These are phyloP conservation scores for Naematelia encephala DNA, from an alignment of 768 basidiomycete species.

Conservation along the genomic window DNA sequence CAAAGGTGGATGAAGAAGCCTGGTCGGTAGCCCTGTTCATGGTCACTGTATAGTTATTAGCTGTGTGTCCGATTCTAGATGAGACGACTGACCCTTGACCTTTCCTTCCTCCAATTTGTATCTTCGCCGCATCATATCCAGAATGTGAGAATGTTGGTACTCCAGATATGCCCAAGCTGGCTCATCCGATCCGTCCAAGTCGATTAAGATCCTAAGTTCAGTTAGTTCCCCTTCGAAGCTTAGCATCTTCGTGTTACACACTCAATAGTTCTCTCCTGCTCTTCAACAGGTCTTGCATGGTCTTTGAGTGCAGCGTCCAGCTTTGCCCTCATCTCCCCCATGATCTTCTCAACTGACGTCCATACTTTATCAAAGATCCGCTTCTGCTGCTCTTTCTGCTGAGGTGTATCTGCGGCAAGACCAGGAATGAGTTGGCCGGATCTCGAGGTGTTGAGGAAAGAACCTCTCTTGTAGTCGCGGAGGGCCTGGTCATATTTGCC, in stretches of 20 bases:
- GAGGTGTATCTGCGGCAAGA: slow-evolving; percentile 53
- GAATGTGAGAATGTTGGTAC: slow-evolving; percentile 80
- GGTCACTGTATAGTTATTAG: slow-evolving; percentile 56
- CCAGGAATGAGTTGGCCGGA: slow-evolving; percentile 77
- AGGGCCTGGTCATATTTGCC: slow-evolving; percentile 90
- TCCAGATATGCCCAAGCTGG: slow-evolving; percentile 96
- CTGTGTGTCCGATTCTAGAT: no score
- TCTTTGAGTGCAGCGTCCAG: slow-evolving; percentile 78
- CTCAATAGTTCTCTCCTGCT: slow-evolving; percentile 97
- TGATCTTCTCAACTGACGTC: slow-evolving; percentile 89
- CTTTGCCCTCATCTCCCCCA: slow-evolving; percentile 80
- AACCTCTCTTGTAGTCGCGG: slow-evolving; percentile 95
- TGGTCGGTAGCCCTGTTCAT: slow-evolving; percentile 51
- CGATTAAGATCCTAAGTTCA: slow-evolving; percentile 69
- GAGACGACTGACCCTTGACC: slow-evolving; percentile 57
- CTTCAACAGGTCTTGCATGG: slow-evolving; percentile 73
- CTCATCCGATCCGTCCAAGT: slow-evolving; percentile 80
- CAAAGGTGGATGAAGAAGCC: slow-evolving; percentile 52
- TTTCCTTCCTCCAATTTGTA: slow-evolving; percentile 58
- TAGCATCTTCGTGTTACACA: slow-evolving; percentile 52
- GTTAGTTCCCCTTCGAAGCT: neutral
- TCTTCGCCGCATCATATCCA: slow-evolving; percentile 68
- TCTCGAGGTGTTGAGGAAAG: slow-evolving; percentile 81
- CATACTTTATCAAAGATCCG: slow-evolving; percentile 95
- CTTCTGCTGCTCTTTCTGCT: slow-evolving; percentile 74